These are phyloP conservation scores for Anisodus tanguticus DNA, from an alignment of 257 asterid genomes.

Conservation along the genomic window DNA sequence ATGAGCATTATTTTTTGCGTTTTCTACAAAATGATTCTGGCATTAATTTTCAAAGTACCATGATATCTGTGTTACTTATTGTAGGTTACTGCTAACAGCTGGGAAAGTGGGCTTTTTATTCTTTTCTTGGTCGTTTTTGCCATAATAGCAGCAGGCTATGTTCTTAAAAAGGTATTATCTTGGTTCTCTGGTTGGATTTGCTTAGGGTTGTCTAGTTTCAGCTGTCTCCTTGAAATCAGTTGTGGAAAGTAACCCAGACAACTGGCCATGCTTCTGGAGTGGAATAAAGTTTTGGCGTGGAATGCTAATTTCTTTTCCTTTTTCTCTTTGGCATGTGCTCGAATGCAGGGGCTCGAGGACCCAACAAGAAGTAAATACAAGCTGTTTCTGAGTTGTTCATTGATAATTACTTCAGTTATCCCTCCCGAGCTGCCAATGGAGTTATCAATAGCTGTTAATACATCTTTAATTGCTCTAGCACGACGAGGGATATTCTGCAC, in stretches of 20 bases:
- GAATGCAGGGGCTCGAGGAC: constrained; percentile 92
- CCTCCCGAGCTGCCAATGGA: constrained; percentile 99
- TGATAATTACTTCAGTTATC: constrained; percentile 95
- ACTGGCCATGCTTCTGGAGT: background rate
- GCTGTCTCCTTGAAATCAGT: background rate
- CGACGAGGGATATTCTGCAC: constrained; percentile 95
- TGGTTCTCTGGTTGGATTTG: constrained; percentile 2
- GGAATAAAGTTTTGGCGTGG: background rate
- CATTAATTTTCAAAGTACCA: constrained; percentile 26
- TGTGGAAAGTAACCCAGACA: background rate
- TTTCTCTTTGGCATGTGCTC: constrained; percentile 33
- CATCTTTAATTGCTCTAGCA: constrained; percentile 95
- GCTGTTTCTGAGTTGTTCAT: constrained; percentile 90
- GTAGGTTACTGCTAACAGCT: constrained; percentile 99
- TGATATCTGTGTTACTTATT: constrained; percentile 27
- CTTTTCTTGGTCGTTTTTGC: constrained; percentile 93
- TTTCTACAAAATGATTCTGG: constrained; percentile 19
- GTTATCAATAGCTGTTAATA: constrained; percentile 96
- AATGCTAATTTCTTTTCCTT: background rate
- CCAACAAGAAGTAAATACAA: constrained; percentile 98
- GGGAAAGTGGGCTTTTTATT: constrained; percentile 98
- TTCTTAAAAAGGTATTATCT: constrained; percentile 78
- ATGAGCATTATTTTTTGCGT: background rate
- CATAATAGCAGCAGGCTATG: constrained; percentile 96
- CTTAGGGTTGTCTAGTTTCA: constrained; percentile 6